These are phyloP conservation scores for Penicillium sp. DNA, from an alignment of 2,329 filamentous ascomycete species.

Conservation along the genomic window DNA sequence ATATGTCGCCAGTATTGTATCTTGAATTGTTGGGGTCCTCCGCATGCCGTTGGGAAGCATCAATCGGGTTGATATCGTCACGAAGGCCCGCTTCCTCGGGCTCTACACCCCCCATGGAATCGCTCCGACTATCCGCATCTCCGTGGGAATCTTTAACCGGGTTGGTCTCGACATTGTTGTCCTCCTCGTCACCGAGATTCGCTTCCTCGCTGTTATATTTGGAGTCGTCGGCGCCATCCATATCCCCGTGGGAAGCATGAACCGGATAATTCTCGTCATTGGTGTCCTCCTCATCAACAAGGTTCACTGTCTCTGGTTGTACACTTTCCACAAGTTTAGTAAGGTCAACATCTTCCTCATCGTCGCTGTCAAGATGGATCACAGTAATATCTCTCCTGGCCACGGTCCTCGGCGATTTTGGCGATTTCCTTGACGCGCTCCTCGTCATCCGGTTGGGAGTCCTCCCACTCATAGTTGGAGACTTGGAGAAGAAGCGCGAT, in stretches of 20 bases:
- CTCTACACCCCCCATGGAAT: too few species aligned
- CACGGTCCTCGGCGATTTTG: neutral
- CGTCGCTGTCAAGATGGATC: conserved; percentile 9
- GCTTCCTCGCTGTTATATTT: neutral
- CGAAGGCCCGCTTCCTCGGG: neutral
- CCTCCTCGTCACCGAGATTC: neutral
- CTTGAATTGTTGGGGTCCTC: neutral
- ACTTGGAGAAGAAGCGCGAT: neutral
- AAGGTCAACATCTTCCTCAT: neutral
- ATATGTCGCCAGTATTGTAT: neutral
- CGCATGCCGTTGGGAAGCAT: neutral
- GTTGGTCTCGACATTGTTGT: neutral
- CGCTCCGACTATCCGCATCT: neutral
- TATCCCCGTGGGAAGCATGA: neutral
- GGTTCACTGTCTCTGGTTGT: neutral
- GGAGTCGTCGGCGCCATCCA: neutral
- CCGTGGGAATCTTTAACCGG: neutral
- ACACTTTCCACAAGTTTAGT: neutral
- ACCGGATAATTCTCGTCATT: neutral
- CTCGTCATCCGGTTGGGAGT: neutral
- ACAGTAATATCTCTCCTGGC: conserved; percentile 9
- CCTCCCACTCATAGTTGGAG: neutral
- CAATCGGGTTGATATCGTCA: neutral
- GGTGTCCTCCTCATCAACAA: neutral
- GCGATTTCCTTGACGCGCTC: neutral